Evolutionary conservation across 1,284 basidiomycete genomes (phyloP), one percentile per base, ranked within the genome.

Genomic region (Boletus semigastroideus): DNA sequence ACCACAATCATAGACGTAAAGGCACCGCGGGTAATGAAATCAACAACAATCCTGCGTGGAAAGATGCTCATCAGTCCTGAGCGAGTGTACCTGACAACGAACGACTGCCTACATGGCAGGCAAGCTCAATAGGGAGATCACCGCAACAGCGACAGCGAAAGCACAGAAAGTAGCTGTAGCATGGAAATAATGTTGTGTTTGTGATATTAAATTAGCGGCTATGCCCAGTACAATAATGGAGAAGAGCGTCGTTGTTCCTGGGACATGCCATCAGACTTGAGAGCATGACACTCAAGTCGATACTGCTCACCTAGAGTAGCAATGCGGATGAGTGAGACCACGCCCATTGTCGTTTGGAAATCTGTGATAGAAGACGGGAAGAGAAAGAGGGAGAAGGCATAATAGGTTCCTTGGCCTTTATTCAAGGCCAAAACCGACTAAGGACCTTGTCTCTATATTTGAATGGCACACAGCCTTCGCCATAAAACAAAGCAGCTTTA

Each of bases 51-150:
- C 57, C 74, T 74, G 42, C 6, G 16, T 4, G 13, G 37, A 14
- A n/a, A 4, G 46, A 25, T 25, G 5, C 5, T 25, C 25, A 53
- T 61, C 43, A 62, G 47, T 25, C 34, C 47, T 20, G 31, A 27
- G 43, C 22, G 41, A 39, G 22, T 27, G 36, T 20, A 25, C 5
- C 6, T 30, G 6, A 5, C 13, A 20, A 48, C 25, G 41, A 17
- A 41, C 8, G 13, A 37, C 16, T 12, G 62, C 76, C 31, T 50
- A 83, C 82, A 82, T 74, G 17, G 73, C 68, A 5, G 75, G 72
- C 20, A 82, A 46, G 0, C 75, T 72, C 13, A 79, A 8, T 37
- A 82, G 31, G 11, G 78, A 74, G 36, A 83, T 59, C 28, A 63
- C 50, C 11, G 70, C 65, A 3, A 70, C 71, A 5, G 79, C 78